Percentiles rank a stretch among this genome's conserved stretches.
Conservation (phyloP, 441 rosid genomes). For the Gossypium lobatum region DNA sequence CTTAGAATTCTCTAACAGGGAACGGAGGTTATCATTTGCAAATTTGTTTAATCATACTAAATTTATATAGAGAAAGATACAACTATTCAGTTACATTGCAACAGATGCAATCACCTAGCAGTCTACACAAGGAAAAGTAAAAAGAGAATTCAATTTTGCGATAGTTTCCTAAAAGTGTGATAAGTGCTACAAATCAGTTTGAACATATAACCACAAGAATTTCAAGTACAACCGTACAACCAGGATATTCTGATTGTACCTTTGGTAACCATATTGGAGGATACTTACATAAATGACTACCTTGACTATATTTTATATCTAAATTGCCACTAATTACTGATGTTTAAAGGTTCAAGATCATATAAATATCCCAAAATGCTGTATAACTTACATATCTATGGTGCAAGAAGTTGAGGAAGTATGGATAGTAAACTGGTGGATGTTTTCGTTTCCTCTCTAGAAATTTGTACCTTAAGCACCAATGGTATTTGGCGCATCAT, state of each 20-base stretch:
- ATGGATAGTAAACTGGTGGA: neutral
- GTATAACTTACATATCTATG: neutral
- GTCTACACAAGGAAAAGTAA: neutral
- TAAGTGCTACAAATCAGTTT: neutral
- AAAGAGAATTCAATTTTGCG: neutral
- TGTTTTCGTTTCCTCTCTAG: neutral
- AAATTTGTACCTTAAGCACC: neutral
- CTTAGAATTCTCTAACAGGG: neutral
- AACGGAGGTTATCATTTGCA: neutral
- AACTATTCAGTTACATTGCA: neutral
- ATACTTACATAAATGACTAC: neutral
- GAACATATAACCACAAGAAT: neutral
- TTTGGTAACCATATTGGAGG: neutral
- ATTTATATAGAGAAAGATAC: neutral
- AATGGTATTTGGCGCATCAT: neutral
- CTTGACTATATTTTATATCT: neutral
- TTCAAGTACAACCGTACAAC: neutral
- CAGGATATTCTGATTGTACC: neutral
- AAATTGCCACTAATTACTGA: neutral
- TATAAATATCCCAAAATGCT: neutral
- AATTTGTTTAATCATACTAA: neutral
- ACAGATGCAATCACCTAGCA: neutral
- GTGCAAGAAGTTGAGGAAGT: neutral
- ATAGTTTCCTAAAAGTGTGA: neutral
- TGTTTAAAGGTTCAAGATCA: neutral